Conservation (phyloP, 2,329 filamentous ascomycete species). For the Clonostachys sp. region DNA sequence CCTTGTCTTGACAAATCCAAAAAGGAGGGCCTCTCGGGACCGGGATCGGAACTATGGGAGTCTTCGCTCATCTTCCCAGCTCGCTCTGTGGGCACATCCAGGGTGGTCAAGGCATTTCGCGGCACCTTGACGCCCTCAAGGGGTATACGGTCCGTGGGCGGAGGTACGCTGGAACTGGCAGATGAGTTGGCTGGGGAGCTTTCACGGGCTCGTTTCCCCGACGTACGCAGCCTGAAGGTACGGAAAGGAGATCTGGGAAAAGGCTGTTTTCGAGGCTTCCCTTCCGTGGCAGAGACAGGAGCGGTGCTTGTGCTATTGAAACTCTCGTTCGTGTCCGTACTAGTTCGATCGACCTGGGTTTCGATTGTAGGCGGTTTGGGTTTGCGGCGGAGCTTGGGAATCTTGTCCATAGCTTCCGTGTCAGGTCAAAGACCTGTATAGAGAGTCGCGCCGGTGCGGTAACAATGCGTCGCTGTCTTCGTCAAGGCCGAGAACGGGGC, state of each 20-base stretch:
- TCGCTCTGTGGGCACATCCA: slow-evolving; percentile 1
- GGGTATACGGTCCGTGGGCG: slow-evolving; percentile 11
- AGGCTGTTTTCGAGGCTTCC: no score
- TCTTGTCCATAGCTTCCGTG: slow-evolving; percentile 29
- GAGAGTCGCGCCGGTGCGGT: no score
- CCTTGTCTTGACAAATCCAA: slow-evolving; percentile 27
- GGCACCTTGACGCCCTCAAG: slow-evolving; percentile 12
- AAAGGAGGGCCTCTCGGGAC: slow-evolving; percentile 29
- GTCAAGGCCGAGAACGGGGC: no score
- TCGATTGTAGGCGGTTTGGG: slow-evolving; percentile 37
- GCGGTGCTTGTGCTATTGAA: slow-evolving; percentile 11
- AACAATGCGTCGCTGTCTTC: no score
- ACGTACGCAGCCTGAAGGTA: slow-evolving; percentile 35
- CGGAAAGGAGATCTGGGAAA: slow-evolving; percentile 31
- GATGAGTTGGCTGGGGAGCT: slow-evolving; percentile 29
- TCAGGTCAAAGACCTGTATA: neutral
- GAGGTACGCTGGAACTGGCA: slow-evolving; percentile 19
- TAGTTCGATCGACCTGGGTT: slow-evolving; percentile 28
- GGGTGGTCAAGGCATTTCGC: slow-evolving; percentile 25
- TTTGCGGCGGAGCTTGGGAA: slow-evolving; percentile 36
- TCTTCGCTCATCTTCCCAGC: neutral
- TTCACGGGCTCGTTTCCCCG: slow-evolving; percentile 38
- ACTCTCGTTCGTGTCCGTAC: slow-evolving; percentile 17
- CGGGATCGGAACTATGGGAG: neutral
- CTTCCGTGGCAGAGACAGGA: slow-evolving; percentile 11